Evolutionary conservation across 1,139 yeast genomes (phyloP).

Genomic region (Yamadazyma pseudoaaseri): DNA sequence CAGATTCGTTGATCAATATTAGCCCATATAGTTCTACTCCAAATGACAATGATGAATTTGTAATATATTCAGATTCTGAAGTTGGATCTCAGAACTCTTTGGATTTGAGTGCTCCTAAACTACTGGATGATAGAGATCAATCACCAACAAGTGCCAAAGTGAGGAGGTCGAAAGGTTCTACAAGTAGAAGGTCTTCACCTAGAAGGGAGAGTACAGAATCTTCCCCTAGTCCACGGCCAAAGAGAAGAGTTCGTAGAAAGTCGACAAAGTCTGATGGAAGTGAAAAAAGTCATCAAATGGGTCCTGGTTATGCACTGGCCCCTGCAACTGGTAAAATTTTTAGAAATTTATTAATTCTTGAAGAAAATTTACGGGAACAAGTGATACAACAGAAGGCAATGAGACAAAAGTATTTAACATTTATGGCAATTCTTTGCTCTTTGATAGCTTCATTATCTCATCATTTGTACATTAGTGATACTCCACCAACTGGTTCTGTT

Average conservation of each 20-base stretch:
- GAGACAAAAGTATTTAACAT: conserved; percentile 71
- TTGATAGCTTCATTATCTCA: conserved; percentile 42
- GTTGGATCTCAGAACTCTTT: conserved; percentile 36
- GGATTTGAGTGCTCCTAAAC: conserved; percentile 14
- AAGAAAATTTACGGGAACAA: conserved; percentile 81
- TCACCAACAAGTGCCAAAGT: conserved; percentile 13
- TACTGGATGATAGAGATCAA: conserved; percentile 5
- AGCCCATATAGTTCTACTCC: conserved; percentile 23
- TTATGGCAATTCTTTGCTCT: conserved; percentile 54
- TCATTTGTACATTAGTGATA: conserved; percentile 33
- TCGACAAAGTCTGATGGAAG: conserved; percentile 30
- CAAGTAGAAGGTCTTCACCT: conserved; percentile 9
- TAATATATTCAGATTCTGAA: conserved; percentile 40
- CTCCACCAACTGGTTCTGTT: conserved; percentile 24
- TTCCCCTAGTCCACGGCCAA: conserved; percentile 21
- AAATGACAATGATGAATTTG: conserved; percentile 29
- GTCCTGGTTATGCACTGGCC: conserved; percentile 41
- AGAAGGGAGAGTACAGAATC: conserved; percentile 18
- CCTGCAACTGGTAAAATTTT: conserved; percentile 73
- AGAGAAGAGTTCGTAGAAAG: conserved; percentile 29
- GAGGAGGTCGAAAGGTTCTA: conserved; percentile 9
- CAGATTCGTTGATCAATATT: conserved; percentile 18
- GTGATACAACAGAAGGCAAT: conserved; percentile 68
- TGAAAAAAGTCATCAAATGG: conserved; percentile 24
- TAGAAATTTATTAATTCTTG: conserved; percentile 76